phyloP scores from a whole-genome alignment of 371 early-diverging fungal genomes.

The Cokeromyces recurvatus region DNA sequence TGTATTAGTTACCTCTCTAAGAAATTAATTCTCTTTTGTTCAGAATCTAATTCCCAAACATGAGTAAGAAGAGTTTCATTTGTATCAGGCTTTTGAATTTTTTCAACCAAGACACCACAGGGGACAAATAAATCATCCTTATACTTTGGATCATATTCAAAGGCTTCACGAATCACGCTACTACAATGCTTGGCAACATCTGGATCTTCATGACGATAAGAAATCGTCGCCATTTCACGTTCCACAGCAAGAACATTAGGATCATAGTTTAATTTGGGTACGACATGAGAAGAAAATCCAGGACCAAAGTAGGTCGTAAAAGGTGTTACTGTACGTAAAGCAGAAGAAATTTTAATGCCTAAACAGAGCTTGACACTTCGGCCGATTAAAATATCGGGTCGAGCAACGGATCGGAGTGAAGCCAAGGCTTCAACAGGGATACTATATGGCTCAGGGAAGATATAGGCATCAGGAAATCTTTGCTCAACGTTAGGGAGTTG shows the following conservation, averaged over 20 bases:
- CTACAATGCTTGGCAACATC: slow-evolving; percentile 68
- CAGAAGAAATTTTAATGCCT: slow-evolving; percentile 68
- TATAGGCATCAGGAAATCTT: slow-evolving; percentile 43
- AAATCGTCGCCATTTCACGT: slow-evolving; percentile 58
- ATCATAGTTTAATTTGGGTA: slow-evolving; percentile 44
- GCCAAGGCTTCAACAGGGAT: slow-evolving; percentile 55
- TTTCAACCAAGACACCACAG: slow-evolving; percentile 64
- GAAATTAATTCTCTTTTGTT: slow-evolving; percentile 49
- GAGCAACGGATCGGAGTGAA: slow-evolving; percentile 63
- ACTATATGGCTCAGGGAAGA: slow-evolving; percentile 31
- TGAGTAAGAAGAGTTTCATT: slow-evolving; percentile 45
- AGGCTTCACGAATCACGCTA: slow-evolving; percentile 58
- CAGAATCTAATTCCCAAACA: slow-evolving; percentile 52
- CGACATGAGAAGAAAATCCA: slow-evolving; percentile 51
- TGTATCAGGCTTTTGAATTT: slow-evolving; percentile 43
- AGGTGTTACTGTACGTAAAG: slow-evolving; percentile 70
- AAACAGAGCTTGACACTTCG: slow-evolving; percentile 59
- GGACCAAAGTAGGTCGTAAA: slow-evolving; percentile 67
- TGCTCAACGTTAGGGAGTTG: slow-evolving; percentile 59
- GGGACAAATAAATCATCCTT: slow-evolving; percentile 53
- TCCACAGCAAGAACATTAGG: slow-evolving; percentile 36
- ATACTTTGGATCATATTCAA: slow-evolving; percentile 39
- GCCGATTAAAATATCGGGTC: slow-evolving; percentile 38
- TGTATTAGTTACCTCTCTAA: slow-evolving; percentile 37
- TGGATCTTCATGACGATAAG: slow-evolving; percentile 46